Conservation (phyloP, 768 basidiomycete genomes). For the Albatrellus ellisii region DNA sequence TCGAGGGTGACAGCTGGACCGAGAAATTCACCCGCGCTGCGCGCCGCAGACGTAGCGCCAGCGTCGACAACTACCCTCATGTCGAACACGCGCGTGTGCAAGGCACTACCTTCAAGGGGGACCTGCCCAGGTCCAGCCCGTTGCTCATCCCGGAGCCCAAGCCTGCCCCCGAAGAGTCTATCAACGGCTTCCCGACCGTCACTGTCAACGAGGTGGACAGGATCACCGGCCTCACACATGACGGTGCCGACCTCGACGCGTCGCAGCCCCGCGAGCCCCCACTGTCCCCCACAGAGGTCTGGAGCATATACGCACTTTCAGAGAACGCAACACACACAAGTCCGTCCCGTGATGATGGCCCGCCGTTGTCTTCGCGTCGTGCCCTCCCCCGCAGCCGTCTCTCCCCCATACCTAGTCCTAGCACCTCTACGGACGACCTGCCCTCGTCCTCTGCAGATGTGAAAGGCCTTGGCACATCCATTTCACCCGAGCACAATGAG, state of each 20-base stretch:
- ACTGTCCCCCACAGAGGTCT: not conserved
- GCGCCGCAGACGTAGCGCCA: slow-evolving; percentile 34
- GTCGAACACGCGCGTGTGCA: not conserved
- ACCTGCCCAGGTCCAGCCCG: not conserved
- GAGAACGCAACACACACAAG: not conserved
- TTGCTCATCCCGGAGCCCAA: not conserved
- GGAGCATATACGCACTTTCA: not conserved
- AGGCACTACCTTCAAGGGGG: not conserved
- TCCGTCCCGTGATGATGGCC: slow-evolving; percentile 2
- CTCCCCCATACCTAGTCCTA: slow-evolving; percentile 11
- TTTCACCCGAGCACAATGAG: not conserved
- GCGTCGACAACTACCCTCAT: slow-evolving; percentile 13
- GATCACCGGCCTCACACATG: not conserved
- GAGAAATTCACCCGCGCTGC: slow-evolving; percentile 55
- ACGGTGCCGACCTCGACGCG: not conserved
- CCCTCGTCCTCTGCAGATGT: not conserved
- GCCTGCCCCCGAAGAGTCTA: not conserved
- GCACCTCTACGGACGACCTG: slow-evolving; percentile 8
- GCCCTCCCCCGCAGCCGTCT: slow-evolving; percentile 3
- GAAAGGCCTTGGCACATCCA: not conserved
- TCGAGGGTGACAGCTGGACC: slow-evolving; percentile 44
- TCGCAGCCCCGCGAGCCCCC: not conserved
- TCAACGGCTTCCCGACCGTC: slow-evolving; percentile 3
- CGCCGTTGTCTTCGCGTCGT: slow-evolving; percentile 4
- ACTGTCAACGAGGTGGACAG: slow-evolving; percentile 6